These are phyloP conservation scores for Scedosporium dehoogii DNA, from an alignment of 2,329 filamentous ascomycete genomes.

Conservation along the genomic window DNA sequence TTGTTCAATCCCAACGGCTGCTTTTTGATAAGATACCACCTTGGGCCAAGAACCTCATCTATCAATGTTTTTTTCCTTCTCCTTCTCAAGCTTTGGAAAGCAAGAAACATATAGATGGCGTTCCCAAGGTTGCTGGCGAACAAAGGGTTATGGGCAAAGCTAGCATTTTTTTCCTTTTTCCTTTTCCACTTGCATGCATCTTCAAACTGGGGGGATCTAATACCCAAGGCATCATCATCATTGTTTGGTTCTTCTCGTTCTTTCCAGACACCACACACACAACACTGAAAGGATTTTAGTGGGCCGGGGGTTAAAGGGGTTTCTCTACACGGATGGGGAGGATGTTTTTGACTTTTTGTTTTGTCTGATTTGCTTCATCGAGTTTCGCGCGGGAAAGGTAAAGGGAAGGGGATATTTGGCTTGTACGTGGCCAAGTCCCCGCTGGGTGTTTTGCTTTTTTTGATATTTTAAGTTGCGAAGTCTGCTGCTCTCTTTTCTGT, in stretches of 20 bases:
- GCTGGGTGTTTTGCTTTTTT: not conserved
- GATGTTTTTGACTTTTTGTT: not conserved
- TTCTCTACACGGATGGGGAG: slow-evolving; percentile 1
- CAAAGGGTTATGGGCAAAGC: not conserved
- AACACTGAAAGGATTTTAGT: not conserved
- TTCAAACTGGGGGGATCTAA: not conserved
- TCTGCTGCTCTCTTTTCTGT: too few species aligned
- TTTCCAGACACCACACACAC: not conserved
- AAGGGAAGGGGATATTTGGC: not conserved
- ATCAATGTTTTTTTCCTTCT: not conserved
- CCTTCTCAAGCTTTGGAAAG: not conserved
- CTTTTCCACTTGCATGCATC: not conserved
- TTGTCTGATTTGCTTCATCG: not conserved
- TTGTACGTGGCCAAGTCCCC: slow-evolving; percentile 1
- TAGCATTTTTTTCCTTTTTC: not conserved
- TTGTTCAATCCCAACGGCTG: not conserved
- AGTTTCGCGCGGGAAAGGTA: not conserved
- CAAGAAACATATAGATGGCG: not conserved
- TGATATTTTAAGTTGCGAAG: not conserved
- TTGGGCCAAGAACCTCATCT: not conserved
- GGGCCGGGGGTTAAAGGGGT: not conserved
- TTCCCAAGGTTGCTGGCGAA: not conserved
- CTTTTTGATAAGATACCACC: not conserved
- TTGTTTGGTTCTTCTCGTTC: not conserved
- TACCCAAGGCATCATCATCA: slow-evolving; percentile 1